Conservation (phyloP, 371 early-diverging fungal species). For the Polyrhizophydium stewartii region DNA sequence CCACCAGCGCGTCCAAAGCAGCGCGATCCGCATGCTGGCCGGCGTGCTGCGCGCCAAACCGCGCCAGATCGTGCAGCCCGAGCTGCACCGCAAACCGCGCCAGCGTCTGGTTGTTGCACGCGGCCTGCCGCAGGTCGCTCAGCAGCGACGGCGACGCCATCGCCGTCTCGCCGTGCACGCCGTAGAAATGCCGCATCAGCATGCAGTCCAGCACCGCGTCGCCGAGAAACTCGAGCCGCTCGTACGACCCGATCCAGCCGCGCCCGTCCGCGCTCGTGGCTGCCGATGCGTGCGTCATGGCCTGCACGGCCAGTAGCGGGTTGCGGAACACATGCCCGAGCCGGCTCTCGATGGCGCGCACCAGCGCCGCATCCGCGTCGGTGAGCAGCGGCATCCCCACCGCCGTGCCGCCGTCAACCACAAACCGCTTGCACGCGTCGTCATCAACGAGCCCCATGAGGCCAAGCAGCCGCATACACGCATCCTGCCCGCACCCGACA, state of each 20-base stretch:
- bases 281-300: conserved; percentile 63
- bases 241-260: too few species aligned
- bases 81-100: conserved; percentile 21
- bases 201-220: conserved; percentile 88
- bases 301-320: conserved; percentile 61
- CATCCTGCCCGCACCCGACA: conserved; percentile 39
- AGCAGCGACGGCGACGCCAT: conserved; percentile 68
- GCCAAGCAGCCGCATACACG: conserved; percentile 11
- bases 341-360: conserved; percentile 35
- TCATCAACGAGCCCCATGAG: conserved; percentile 17
- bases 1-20: too few species aligned
- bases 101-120: conserved; percentile 77
- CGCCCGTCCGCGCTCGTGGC: conserved; percentile 43
- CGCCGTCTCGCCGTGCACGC: conserved; percentile 58
- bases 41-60: too few species aligned
- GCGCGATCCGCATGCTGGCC: too few species aligned
- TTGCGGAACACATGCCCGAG: conserved; percentile 67
- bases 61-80: conserved; percentile 13
- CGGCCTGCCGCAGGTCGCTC: conserved; percentile 76
- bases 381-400: too few species aligned
- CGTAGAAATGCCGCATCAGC: conserved; percentile 71
- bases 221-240: conserved; percentile 90
- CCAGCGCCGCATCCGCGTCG: background rate
- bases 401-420: too few species aligned
- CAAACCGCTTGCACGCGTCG: too few species aligned